These are phyloP conservation scores for Aurantiochytrium sp. DNA, from an alignment of 108 stramenopile species.

Conservation along the genomic window DNA sequence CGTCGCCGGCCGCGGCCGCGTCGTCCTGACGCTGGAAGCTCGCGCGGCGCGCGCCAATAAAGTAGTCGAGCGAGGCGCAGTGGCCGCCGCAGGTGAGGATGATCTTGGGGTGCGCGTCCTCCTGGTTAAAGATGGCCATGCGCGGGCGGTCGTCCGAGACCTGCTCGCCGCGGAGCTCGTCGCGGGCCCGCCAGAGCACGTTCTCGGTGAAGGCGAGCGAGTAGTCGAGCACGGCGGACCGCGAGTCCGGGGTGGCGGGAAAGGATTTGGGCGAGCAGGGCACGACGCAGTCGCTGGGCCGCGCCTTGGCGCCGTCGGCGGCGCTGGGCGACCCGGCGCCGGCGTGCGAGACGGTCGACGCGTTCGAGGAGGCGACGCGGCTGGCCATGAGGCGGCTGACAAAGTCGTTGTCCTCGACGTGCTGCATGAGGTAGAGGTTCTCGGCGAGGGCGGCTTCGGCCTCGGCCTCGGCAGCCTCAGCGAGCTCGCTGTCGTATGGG, in stretches of 20 bases:
- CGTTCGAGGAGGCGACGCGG: no score
- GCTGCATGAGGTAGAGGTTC: not conserved
- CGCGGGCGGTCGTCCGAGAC: conserved; percentile 5
- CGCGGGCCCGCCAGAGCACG: conserved; percentile 29
- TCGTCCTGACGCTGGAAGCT: not conserved
- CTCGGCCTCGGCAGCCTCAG: not conserved
- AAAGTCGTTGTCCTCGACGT: not conserved
- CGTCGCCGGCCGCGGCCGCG: not conserved
- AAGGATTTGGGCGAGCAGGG: conserved; percentile 24
- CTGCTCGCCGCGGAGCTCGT: conserved; percentile 15
- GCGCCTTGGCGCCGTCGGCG: not conserved
- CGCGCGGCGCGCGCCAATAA: not conserved
- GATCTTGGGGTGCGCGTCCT: conserved; percentile 22
- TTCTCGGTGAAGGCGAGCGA: conserved; percentile 12
- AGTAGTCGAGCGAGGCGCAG: conserved; percentile 5
- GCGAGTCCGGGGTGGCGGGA: not conserved
- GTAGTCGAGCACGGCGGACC: not conserved
- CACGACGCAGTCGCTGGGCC: not conserved
- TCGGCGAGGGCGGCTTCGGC: not conserved
- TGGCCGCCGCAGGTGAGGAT: conserved; percentile 3
- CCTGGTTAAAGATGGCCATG: conserved; percentile 22
- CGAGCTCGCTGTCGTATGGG: not conserved
- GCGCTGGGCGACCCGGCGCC: no score
- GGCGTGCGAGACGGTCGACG: no score
- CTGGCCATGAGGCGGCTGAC: not conserved